These are phyloP conservation scores for Tulasnella sp. DNA, from an alignment of 768 basidiomycete genomes.

Conservation along the genomic window DNA sequence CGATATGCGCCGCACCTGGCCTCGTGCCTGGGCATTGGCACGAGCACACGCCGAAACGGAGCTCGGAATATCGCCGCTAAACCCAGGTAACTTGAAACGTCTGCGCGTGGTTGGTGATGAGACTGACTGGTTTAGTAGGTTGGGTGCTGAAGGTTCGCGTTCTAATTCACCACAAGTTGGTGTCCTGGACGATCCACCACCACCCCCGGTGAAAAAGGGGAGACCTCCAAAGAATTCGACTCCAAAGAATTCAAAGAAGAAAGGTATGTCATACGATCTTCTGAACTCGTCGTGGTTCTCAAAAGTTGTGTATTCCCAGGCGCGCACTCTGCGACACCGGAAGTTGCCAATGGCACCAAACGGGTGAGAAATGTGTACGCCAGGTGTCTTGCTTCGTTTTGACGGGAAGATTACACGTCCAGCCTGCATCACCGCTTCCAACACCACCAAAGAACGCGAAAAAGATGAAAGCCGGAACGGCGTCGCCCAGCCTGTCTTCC, in stretches of 20 bases:
- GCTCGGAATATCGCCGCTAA: not conserved
- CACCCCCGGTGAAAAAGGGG: not conserved
- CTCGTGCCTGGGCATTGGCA: conserved; percentile 10
- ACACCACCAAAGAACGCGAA: conserved; percentile 11
- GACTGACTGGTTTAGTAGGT: not conserved
- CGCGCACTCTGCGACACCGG: not conserved
- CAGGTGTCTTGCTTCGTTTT: not conserved
- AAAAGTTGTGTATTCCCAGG: not conserved
- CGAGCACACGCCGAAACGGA: not conserved
- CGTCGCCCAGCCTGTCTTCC: no score
- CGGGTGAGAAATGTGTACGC: not conserved
- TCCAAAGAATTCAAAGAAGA: conserved; percentile 7
- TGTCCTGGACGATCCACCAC: not conserved
- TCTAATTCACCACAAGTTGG: conserved; percentile 12
- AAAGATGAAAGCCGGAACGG: conserved; percentile 6
- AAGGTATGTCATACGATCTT: not conserved
- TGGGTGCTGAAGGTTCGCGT: not conserved
- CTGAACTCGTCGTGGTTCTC: not conserved
- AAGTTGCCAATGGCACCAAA: not conserved
- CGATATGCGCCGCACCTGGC: conserved; percentile 13
- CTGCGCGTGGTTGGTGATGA: not conserved
- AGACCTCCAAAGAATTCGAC: conserved; percentile 12
- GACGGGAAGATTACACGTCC: not conserved
- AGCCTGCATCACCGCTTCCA: conserved; percentile 1
- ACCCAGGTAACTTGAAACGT: not conserved